These are phyloP conservation scores for Thalassiosira mediterranea DNA, from an alignment of 352 stramenopile species.

Conservation along the genomic window DNA sequence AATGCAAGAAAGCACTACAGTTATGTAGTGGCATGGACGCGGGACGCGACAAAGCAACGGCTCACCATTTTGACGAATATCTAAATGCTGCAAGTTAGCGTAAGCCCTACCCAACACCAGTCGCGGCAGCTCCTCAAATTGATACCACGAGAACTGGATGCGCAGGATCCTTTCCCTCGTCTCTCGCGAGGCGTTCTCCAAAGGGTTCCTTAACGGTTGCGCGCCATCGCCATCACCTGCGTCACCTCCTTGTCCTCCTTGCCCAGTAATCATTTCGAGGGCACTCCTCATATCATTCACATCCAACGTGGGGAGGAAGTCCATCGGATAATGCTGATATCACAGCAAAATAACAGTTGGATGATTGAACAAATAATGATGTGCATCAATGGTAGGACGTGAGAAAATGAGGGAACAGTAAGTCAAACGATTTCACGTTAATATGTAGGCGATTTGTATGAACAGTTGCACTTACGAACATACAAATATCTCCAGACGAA, in stretches of 20 bases:
- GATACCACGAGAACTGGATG: slow-evolving; percentile 52
- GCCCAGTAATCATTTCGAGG: background rate
- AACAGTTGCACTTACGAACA: slow-evolving; percentile 29
- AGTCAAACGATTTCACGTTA: background rate
- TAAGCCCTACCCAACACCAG: slow-evolving; percentile 20
- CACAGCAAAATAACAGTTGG: background rate
- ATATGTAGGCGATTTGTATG: background rate
- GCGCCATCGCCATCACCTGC: background rate
- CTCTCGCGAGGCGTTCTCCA: slow-evolving; percentile 4
- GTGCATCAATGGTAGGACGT: background rate
- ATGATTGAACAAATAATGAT: background rate
- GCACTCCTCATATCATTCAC: slow-evolving; percentile 2
- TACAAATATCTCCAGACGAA: slow-evolving; percentile 31
- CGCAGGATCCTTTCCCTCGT: slow-evolving; percentile 20
- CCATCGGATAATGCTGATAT: slow-evolving; percentile 9
- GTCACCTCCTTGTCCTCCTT: background rate
- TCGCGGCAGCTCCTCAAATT: slow-evolving; percentile 35
- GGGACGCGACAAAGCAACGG: background rate
- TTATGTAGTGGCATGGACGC: background rate
- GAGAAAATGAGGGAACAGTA: background rate
- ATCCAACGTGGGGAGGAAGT: background rate
- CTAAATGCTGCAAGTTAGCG: slow-evolving; percentile 39
- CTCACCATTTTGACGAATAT: slow-evolving; percentile 49
- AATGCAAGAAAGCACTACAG: background rate
- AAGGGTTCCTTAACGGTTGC: background rate